Evolutionary conservation across 2,329 filamentous ascomycete species (phyloP), one percentile per base, ranked within the genome.

Genomic region (Parafenestella ontariensis): DNA sequence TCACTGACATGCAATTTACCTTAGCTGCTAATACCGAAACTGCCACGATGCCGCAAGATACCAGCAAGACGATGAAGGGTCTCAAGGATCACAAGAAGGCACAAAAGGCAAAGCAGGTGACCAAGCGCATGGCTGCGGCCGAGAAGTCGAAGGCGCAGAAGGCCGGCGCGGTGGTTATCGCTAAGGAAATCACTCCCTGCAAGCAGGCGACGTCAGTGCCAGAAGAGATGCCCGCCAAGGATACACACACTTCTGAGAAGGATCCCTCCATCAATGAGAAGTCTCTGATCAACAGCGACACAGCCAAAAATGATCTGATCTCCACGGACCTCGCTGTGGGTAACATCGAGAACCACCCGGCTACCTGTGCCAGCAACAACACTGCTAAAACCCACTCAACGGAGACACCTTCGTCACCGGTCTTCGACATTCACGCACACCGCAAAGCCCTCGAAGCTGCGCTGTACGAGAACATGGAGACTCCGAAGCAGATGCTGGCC

Each of bases 391-490:
- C n/a, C n/a, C n/a, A n/a, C n/a, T n/a, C n/a, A n/a, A n/a, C 29
- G 29, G 28, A 31, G 7, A 2, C 11, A 1, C 13, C 28, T 31
- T 31, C 28, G 13, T 10, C 28, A 9, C 28, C 24, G 24, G 21
- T 4, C 18, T 20, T 31, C 17, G 18, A 34, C 8, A 21, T 46
- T 13, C 11, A 26, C 5, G 44, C 29, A 15, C 31, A 34, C 0
- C 24, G 24, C 29, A 58, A 56, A 7, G 45, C 52, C 4, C 15
- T 58, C 1, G 56, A 58, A 21, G 36, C 44, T 1, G 47, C 28
- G 8, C 21, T 58, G 1, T 52, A 55, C 26, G 26, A 52, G 0
- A 37, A 45, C 8, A 56, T 58, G 45, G 56, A 58, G 21, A 52
- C 48, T 4, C 45, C 52, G 5, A 33, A 28, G 8, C 28, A 52